A percentile compares a stretch with the other conserved stretches of the same genome.
phyloP scores from a whole-genome alignment of 768 basidiomycete genomes.

The Auricularia sp. region DNA sequence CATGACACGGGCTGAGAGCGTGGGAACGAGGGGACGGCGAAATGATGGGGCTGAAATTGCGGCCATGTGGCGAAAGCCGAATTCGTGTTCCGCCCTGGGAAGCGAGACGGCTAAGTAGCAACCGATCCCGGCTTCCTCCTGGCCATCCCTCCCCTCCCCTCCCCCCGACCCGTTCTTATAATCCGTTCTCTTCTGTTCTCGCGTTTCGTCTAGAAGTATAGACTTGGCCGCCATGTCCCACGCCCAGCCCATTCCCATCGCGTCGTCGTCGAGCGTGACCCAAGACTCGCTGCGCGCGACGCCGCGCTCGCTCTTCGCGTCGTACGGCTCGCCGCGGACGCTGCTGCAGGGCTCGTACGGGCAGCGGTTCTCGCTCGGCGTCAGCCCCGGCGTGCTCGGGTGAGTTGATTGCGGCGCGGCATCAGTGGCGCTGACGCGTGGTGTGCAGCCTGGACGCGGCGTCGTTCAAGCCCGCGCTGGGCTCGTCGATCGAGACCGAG shows the following conservation, averaged over 20 bases:
- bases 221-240: not conserved
- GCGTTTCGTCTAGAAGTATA: not conserved
- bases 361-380: not conserved
- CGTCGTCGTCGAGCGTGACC: not conserved
- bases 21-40: not conserved
- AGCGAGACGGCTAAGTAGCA: not conserved
- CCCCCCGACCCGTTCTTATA: not conserved
- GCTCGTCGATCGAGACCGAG: constrained; percentile 50
- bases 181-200: not conserved
- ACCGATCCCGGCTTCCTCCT: not conserved
- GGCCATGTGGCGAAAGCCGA: not conserved
- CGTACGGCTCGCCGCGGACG: not conserved
- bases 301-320: not conserved
- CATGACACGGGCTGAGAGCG: not conserved
- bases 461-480: not conserved
- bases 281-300: not conserved
- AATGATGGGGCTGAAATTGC: not conserved
- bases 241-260: not conserved
- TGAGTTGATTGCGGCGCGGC: not conserved
- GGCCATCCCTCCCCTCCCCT: not conserved
- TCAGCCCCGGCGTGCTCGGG: not conserved
- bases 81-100: not conserved
- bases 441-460: not conserved
- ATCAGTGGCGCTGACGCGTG: not conserved
- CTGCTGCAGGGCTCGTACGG: not conserved